Base-by-base conservation (phyloP, 768 basidiomycete genomes). In the Termitomyces sp. region DNA sequence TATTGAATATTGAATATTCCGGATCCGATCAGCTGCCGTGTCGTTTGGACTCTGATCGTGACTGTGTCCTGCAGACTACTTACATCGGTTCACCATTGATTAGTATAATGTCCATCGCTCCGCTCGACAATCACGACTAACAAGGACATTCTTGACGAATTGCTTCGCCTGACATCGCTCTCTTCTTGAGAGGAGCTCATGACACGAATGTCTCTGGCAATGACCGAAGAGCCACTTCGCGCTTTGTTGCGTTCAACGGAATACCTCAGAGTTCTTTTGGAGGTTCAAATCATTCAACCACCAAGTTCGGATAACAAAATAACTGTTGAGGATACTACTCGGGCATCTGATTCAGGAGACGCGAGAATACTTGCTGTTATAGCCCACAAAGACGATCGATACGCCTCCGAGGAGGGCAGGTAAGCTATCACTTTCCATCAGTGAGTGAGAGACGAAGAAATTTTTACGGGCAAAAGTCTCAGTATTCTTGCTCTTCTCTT, bases 291-390 rank as follows among this genome's bases (percentile, higher is more conserved):
- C 7, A 69, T 79, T 56, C 63, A 55, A 20, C 61, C 24, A 55
- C 6, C 39, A 28, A 40, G 18, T 38, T 39, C 5, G 22, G 16
- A 45, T 6, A 33, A 6, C 18, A 45, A 15, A 15, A 33, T 45
- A 11, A 51, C 20, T 36, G 49, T 36, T n/a, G 32, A 20, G 4
- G 12, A 49, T 22, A 35, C 48, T 12, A 38, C 1, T 38, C 35
- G 44, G n/a, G 24, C 38, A 36, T 65, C 63, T 18, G 71, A 69
- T 36, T 50, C 56, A 48, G 67, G 71, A 60, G 68, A 71, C 48
- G 68, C 65, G 62, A 73, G 79, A 51, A 68, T 84, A 59, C 73
- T 86, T 49, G 84, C 81, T 9, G 75, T 87, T 16, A 72, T 88
- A 22, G 73, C 78, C 1, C 86, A 85, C 63, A 78, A 72, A 61